A percentile compares a stretch with the other conserved stretches of the same genome.
Conservation (phyloP, 208 protist species). For the Trypanosoma scelopori region DNA sequence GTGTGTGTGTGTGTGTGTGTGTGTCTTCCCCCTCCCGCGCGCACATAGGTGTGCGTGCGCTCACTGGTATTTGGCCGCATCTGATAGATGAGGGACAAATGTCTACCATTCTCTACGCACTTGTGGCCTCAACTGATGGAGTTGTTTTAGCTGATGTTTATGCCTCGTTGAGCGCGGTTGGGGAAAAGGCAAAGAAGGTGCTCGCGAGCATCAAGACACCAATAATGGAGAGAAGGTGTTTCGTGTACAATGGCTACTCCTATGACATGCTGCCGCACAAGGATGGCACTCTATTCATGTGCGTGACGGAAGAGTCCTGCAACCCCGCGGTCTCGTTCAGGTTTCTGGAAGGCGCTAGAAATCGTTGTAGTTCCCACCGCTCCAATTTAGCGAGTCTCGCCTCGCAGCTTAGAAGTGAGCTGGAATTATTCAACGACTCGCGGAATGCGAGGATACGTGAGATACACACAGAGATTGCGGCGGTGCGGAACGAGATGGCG, state of each 20-base stretch:
- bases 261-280: slow-evolving; percentile 24
- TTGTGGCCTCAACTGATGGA: slow-evolving; percentile 16
- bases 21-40: too few species aligned
- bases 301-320: slow-evolving; percentile 22
- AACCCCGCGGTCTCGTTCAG: slow-evolving; percentile 17
- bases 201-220: slow-evolving; percentile 15
- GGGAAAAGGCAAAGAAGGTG: slow-evolving; percentile 15
- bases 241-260: slow-evolving; percentile 19
- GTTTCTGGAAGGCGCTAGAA: slow-evolving; percentile 13
- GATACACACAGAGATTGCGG: slow-evolving; percentile 27
- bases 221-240: slow-evolving; percentile 16
- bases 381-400: slow-evolving; percentile 11
- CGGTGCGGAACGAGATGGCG: slow-evolving; percentile 33
- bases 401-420: slow-evolving; percentile 16
- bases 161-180: slow-evolving; percentile 2
- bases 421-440: slow-evolving; percentile 31
- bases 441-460: slow-evolving; percentile 33
- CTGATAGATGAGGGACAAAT: slow-evolving; percentile 1
- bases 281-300: slow-evolving; percentile 27
- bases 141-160: slow-evolving; percentile 14
- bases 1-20: background rate
- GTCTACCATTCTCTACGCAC: slow-evolving; percentile 20
- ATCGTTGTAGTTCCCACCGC: slow-evolving; percentile 6
- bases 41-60: background rate
- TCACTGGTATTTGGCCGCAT: background rate